phyloP scores from a whole-genome alignment of 1,284 basidiomycete species.

The Somion occarium region DNA sequence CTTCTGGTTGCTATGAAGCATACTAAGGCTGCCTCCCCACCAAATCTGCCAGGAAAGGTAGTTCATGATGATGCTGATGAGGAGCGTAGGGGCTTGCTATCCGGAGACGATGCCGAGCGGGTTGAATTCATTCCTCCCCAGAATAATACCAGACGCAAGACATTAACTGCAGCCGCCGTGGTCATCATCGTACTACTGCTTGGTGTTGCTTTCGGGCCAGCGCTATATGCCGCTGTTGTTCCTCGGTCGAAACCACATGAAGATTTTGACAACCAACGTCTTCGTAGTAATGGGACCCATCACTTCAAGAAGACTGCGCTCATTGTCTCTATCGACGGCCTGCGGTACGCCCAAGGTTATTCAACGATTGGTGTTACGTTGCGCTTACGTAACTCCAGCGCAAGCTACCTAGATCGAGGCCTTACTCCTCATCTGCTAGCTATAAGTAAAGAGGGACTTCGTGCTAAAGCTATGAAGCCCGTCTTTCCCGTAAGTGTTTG shows the following conservation, averaged over 20 bases:
- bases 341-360: constrained; percentile 46
- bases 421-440: constrained; percentile 77
- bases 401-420: constrained; percentile 79
- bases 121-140: not conserved
- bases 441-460: constrained; percentile 75
- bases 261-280: constrained; percentile 33
- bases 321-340: constrained; percentile 83
- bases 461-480: constrained; percentile 81
- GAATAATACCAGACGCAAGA: constrained; percentile 15
- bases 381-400: constrained; percentile 37
- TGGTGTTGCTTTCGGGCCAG: constrained; percentile 26
- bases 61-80: constrained; percentile 18
- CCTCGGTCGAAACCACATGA: constrained; percentile 20
- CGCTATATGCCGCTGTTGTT: constrained; percentile 11
- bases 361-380: not conserved
- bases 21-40: not conserved
- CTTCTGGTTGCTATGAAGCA: no score
- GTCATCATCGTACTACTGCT: constrained; percentile 40
- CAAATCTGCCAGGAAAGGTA: not conserved
- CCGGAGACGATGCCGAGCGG: constrained; percentile 23
- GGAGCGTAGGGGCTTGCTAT: constrained; percentile 39
- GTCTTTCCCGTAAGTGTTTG: constrained; percentile 70
- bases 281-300: constrained; percentile 72
- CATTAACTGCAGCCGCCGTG: constrained; percentile 31
- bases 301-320: constrained; percentile 76